Evolutionary conservation across 2,329 filamentous ascomycete genomes (phyloP), one percentile per base, ranked within the genome.

Genomic region (Penicillium polonicum): DNA sequence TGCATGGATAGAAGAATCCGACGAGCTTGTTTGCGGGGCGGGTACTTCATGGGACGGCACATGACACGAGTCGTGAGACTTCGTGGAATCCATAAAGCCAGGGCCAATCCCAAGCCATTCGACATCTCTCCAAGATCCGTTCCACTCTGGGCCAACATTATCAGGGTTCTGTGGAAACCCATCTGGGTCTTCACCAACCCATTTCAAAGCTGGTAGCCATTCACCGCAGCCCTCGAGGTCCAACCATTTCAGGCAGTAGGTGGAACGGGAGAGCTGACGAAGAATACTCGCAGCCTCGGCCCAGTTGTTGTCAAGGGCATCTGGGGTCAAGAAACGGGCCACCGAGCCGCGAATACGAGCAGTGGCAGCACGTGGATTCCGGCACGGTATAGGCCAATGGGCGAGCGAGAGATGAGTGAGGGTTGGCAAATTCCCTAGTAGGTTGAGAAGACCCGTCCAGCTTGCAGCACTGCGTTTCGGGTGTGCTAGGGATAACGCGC

Each of bases 391-490:
- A 3, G 84, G 84, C 85, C 85, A 88, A 68, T 85, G 78, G 2
- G 85, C 84, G 2, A 88, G 76, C 0, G 85, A 87, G 2, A 88
- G 75, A 62, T 87, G 85, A 0, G 84, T 86, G 25, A 88, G 68
- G 4, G 79, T 83, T n/a, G 81, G 76, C 0, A 85, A 70, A 27
- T 82, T 76, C 0, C 79, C 76, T 0, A 84, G 76, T 1, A 88
- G 68, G 1, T 74, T 71, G 2, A 88, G 73, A 2, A 88, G 75
- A 5, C 81, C 78, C 15, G 76, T 70, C 85, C 85, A 88, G 12
- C 78, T 83, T 1, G 79, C 79, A 25, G 73, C 73, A 3, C 52
- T 59, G 7, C 66, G 66, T n/a, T 61, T 63, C 13, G 77, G 82
- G 52, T 84, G 76, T 2, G 83, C 82, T 1, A 88, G 78, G 2